These are phyloP conservation scores for Penicillium subrubescens DNA, from an alignment of 495 filamentous ascomycete genomes.

Conservation along the genomic window DNA sequence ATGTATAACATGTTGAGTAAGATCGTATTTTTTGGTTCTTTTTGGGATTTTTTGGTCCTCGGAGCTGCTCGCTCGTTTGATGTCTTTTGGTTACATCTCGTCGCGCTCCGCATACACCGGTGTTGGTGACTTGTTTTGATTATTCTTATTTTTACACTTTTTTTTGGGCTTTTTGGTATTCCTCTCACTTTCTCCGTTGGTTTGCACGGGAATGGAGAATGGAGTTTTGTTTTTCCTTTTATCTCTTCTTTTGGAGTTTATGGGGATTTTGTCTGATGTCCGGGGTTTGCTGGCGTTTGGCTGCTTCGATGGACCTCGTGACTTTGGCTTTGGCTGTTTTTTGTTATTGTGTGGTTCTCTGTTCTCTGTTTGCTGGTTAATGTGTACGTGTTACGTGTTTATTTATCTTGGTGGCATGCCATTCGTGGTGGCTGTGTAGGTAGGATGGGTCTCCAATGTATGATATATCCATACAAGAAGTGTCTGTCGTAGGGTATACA, in stretches of 20 bases:
- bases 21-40: slow-evolving; percentile 11
- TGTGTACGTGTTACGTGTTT: neutral
- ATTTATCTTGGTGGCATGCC: slow-evolving; percentile 8
- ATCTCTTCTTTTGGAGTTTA: neutral
- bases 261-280: neutral
- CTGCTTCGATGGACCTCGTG: slow-evolving; percentile 1
- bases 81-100: neutral
- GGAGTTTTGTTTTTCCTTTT: slow-evolving; percentile 13
- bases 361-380: neutral
- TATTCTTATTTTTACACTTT: slow-evolving; percentile 8
- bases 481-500: neutral
- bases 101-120: slow-evolving; percentile 29
- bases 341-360: neutral
- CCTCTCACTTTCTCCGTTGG: neutral
- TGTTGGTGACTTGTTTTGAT: slow-evolving; percentile 19
- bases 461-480: slow-evolving; percentile 25
- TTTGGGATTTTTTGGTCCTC: neutral
- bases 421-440: slow-evolving; percentile 20
- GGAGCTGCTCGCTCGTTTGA: slow-evolving; percentile 5
- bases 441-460: slow-evolving; percentile 22
- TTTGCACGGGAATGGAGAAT: slow-evolving; percentile 5
- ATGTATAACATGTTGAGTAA: slow-evolving; percentile 29
- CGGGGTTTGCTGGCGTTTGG: neutral
- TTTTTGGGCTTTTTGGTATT: neutral
- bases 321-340: neutral